These are phyloP conservation scores for Euphorbia tirucalli DNA, from an alignment of 345 rosid genomes.

Conservation along the genomic window DNA sequence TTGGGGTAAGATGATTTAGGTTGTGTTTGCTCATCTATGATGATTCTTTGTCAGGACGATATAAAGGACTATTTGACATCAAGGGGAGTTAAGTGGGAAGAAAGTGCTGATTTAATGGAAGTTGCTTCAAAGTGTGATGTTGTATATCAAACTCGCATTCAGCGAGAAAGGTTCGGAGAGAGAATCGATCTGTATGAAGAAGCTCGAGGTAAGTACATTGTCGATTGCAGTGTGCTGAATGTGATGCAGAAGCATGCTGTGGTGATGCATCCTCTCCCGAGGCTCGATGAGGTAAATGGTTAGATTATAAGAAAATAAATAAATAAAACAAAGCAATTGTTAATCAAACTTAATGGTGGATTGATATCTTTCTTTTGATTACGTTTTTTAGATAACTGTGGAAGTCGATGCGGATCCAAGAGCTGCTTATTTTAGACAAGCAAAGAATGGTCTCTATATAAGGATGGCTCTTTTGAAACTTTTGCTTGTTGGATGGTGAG, in stretches of 20 bases:
- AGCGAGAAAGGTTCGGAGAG: constrained; percentile 85
- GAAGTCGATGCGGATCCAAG: constrained; percentile 86
- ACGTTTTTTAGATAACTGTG: constrained; percentile 53
- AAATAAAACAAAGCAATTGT: too few species aligned
- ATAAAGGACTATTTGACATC: constrained; percentile 79
- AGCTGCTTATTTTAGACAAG: constrained; percentile 97
- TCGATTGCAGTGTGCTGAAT: constrained; percentile 49
- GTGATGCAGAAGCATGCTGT: constrained; percentile 85
- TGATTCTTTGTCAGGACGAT: constrained; percentile 60
- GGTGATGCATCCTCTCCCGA: constrained; percentile 94
- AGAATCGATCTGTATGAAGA: constrained; percentile 80
- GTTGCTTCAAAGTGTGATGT: constrained; percentile 88
- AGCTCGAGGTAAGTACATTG: constrained; percentile 92
- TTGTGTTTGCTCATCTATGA: neutral
- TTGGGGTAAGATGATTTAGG: neutral
- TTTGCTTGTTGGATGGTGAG: constrained; percentile 56
- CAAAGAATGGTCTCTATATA: constrained; percentile 91
- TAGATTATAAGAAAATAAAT: too few species aligned
- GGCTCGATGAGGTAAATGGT: constrained; percentile 77
- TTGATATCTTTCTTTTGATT: neutral
- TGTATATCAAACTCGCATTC: constrained; percentile 90
- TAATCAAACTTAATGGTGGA: neutral
- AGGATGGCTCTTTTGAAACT: constrained; percentile 90
- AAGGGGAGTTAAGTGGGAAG: constrained; percentile 81
- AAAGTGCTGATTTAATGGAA: constrained; percentile 71